Evolutionary conservation across 306 rosid species (phyloP), one percentile per base, ranked within the genome.

Genomic region (Hippophae rhamnoides): DNA sequence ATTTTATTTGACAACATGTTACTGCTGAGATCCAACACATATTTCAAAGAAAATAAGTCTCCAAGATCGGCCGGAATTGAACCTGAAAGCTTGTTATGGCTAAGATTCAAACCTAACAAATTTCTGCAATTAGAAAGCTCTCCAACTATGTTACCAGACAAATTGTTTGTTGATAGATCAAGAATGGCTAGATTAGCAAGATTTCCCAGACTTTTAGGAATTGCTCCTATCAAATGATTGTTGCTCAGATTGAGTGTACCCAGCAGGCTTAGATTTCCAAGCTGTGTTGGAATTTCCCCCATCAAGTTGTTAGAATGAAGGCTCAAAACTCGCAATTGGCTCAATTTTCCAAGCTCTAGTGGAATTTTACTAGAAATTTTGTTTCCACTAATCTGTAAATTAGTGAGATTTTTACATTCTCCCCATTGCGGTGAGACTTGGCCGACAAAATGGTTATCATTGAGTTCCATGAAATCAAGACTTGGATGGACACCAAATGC

Each of bases 361-460:
- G 88, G 88, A 60, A 85, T 77, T 50, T 61, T 57, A 5, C 93
- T 85, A 0, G 82, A 77, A 63, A 85, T 65, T 63, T 68, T 72
- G 56, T 85, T 85, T 69, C 47, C 54, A 8, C 56, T 66, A 76
- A 82, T 74, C 27, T 70, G 71, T 38, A 85, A 64, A 47, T 47
- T 51, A 11, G 80, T 77, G 64, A 85, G 72, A 58, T 25, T 69
- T 68, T 3, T 47, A 66, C 80, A 74, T 47, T 79, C 56, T 61
- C 73, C 80, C 87, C 85, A 82, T 23, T 42, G 2, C 0, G 73
- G 43, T 14, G 93, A 74, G 13, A 85, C 60, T 47, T 81, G 53
- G 41, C 92, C 92, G 47, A 47, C 43, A 14, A 84, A 69, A 6
- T 51, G 74, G 45, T 84, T 85, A 58, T 45, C 41, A 13, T 65